Conservation (phyloP, 2,329 filamentous ascomycete genomes). For the Rhynchosporium agropyri region DNA sequence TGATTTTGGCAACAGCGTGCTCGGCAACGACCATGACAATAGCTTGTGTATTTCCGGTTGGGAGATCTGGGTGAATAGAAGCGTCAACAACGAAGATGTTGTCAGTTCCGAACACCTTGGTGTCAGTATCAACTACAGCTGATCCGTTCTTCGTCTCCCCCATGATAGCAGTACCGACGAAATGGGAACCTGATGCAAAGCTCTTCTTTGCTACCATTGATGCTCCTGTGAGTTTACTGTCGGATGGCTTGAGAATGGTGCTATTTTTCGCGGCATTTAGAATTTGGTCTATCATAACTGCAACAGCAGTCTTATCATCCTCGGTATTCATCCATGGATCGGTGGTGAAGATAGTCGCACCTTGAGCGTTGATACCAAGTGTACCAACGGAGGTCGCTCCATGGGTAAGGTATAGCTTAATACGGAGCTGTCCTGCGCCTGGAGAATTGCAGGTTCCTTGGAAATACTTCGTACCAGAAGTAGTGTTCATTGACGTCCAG, state of each 20-base stretch:
- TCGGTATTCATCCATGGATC: slow-evolving; percentile 58
- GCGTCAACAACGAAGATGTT: slow-evolving; percentile 71
- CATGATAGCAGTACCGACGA: slow-evolving; percentile 42
- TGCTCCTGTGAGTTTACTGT: slow-evolving; percentile 13
- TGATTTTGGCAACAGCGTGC: slow-evolving; percentile 34
- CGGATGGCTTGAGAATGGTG: slow-evolving; percentile 46
- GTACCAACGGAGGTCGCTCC: slow-evolving; percentile 52
- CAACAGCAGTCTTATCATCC: slow-evolving; percentile 57
- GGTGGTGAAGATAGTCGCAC: slow-evolving; percentile 48
- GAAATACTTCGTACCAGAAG: slow-evolving; percentile 46
- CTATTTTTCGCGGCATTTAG: slow-evolving; percentile 58
- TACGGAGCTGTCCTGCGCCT: slow-evolving; percentile 45
- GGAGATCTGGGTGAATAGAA: slow-evolving; percentile 69
- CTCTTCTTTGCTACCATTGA: slow-evolving; percentile 13
- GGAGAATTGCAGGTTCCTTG: slow-evolving; percentile 51
- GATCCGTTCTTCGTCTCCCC: slow-evolving; percentile 52
- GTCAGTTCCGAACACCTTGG: slow-evolving; percentile 67
- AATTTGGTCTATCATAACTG: slow-evolving; percentile 53
- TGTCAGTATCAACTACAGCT: slow-evolving; percentile 64
- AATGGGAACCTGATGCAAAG: slow-evolving; percentile 21
- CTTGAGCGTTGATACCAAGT: slow-evolving; percentile 47
- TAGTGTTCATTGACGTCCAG: slow-evolving; percentile 49
- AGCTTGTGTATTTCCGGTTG: slow-evolving; percentile 68
- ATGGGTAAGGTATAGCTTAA: slow-evolving; percentile 55
- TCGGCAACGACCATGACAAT: slow-evolving; percentile 67